A percentile compares a stretch with the other conserved stretches of the same genome.
Conservation (phyloP, 2,329 filamentous ascomycete species). For the Chrysosporium keratinophilum region DNA sequence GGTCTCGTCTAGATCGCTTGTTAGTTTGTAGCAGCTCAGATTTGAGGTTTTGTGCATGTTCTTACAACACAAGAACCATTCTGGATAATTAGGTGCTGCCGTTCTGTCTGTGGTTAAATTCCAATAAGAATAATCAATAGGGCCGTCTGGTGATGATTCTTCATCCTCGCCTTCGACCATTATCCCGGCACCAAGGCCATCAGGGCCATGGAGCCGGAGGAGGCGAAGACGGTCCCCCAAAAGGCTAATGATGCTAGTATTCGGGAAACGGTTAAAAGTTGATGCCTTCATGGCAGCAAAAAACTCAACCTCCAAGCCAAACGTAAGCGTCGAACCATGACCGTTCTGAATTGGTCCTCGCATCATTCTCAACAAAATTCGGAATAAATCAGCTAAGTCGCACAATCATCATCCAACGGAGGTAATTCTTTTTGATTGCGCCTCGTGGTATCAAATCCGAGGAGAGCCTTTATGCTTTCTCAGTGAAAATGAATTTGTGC, state of each 20-base stretch:
- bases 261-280: conserved; percentile 9
- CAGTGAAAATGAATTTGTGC: conserved; percentile 1
- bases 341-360: conserved; percentile 2
- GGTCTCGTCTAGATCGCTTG: conserved; percentile 12
- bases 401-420: conserved; percentile 11
- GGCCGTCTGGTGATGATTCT: not conserved
- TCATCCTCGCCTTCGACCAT: conserved; percentile 8
- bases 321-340: conserved; percentile 10
- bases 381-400: not conserved
- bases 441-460: conserved; percentile 11
- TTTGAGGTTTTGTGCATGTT: not conserved
- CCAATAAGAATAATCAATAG: conserved; percentile 13
- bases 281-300: conserved; percentile 15
- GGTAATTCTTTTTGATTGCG: conserved; percentile 8
- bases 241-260: conserved; percentile 10
- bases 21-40: not conserved
- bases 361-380: conserved; percentile 7
- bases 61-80: conserved; percentile 16
- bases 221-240: conserved; percentile 11
- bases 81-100: conserved; percentile 7
- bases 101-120: conserved; percentile 12
- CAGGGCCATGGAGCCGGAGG: conserved; percentile 8
- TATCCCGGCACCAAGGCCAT: conserved; percentile 7
- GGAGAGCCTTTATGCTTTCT: not conserved
- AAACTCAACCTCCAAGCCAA: conserved; percentile 16